Conservation (phyloP, 495 filamentous ascomycete species). For the Amphirosellinia nigrospora region DNA sequence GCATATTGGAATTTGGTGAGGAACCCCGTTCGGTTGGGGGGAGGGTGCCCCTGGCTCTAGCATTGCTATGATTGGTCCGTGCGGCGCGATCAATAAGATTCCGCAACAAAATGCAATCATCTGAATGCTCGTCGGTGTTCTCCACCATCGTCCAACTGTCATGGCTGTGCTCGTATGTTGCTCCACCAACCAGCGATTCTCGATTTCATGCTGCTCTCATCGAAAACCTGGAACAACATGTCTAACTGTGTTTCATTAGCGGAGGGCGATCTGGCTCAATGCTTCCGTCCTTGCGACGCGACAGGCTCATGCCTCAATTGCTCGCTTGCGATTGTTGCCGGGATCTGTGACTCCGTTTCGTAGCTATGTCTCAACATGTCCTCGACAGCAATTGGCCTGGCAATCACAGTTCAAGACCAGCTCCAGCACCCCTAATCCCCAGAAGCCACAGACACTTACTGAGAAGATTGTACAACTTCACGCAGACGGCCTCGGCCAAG, state of each 20-base stretch:
- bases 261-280: constrained; percentile 4
- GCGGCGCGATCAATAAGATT: too few species aligned
- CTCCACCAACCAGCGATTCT: neutral
- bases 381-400: neutral
- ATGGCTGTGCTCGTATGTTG: neutral
- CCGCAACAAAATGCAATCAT: too few species aligned
- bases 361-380: neutral
- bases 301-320: neutral
- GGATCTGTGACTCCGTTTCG: neutral
- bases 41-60: too few species aligned
- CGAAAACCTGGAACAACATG: neutral
- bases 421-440: neutral
- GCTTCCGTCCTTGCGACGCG: constrained; percentile 10
- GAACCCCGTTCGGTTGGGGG: too few species aligned
- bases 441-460: constrained; percentile 77
- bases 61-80: too few species aligned
- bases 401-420: neutral
- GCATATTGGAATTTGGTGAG: too few species aligned
- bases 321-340: constrained; percentile 7
- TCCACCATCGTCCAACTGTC: too few species aligned
- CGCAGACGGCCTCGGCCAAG: constrained; percentile 70
- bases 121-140: too few species aligned
- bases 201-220: too few species aligned
- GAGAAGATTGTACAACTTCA: constrained; percentile 92
- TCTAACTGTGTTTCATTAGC: neutral